A percentile compares a stretch with the other conserved stretches of the same genome.
These are phyloP conservation scores for Trichoderma asperellum DNA, from an alignment of 2,329 filamentous ascomycete species.

Conservation along the genomic window DNA sequence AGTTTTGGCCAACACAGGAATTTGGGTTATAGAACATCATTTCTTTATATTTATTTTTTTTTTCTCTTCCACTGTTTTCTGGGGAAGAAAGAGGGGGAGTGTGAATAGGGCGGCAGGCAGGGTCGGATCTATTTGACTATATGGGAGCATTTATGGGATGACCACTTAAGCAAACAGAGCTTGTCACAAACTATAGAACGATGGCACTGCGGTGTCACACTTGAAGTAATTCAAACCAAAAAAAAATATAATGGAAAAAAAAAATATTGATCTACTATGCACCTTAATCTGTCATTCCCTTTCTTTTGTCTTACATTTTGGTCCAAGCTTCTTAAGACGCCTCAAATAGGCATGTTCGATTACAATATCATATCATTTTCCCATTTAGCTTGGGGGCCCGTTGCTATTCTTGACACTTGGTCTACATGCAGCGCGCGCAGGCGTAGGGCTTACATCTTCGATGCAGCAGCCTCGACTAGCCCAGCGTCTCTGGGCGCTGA, in stretches of 20 bases:
- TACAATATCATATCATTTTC: background rate
- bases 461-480: conserved; percentile 9
- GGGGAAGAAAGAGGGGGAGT: background rate
- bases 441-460: conserved; percentile 5
- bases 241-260: background rate
- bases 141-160: conserved; percentile 7
- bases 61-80: background rate
- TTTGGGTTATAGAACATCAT: conserved; percentile 4
- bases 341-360: background rate
- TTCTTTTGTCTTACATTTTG: background rate
- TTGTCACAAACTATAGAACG: conserved; percentile 10
- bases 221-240: conserved; percentile 14
- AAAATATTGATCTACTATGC: background rate
- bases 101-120: background rate
- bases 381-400: background rate
- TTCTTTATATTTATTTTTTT: background rate
- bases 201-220: conserved; percentile 5
- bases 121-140: background rate
- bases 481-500: background rate
- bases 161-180: conserved; percentile 22
- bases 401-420: background rate
- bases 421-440: background rate
- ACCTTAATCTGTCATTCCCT: background rate
- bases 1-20: background rate
- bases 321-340: background rate